Conservation (phyloP, 73 alveolate genomes). For the Diophrys appendiculata region DNA sequence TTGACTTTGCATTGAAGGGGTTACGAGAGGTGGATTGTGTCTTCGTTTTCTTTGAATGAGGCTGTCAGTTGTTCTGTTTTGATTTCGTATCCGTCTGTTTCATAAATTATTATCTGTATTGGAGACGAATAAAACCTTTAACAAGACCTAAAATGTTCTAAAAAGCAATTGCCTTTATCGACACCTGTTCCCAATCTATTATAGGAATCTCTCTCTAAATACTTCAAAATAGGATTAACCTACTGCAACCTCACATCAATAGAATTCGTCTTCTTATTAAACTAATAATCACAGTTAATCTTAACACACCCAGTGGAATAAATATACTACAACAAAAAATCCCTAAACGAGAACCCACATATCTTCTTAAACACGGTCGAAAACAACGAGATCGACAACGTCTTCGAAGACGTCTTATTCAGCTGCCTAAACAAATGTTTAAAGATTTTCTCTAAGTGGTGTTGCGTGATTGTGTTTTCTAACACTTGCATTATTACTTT, state of each 20-base stretch:
- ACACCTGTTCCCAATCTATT: constrained; percentile 17
- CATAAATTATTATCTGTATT: constrained; percentile 33
- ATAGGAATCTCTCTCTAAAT: constrained; percentile 18
- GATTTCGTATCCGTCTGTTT: constrained; percentile 71
- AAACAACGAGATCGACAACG: constrained; percentile 24
- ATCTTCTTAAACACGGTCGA: constrained; percentile 31
- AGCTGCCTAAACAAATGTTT: constrained; percentile 8
- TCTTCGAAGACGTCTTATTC: neutral
- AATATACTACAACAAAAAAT: constrained; percentile 52
- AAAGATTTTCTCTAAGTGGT: constrained; percentile 37
- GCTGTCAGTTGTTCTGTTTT: constrained; percentile 36
- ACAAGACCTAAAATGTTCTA: neutral
- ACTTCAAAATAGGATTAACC: constrained; percentile 16
- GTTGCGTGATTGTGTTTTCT: constrained; percentile 49
- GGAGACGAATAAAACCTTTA: neutral
- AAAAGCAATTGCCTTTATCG: neutral
- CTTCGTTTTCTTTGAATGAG: constrained; percentile 30
- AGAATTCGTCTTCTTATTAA: constrained; percentile 56
- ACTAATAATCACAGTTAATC: constrained; percentile 31
- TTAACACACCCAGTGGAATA: constrained; percentile 52
- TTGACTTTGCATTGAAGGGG: constrained; percentile 57
- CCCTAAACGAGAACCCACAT: constrained; percentile 43
- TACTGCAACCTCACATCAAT: constrained; percentile 30
- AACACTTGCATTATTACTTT: constrained; percentile 64
- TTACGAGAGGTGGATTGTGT: constrained; percentile 19